A percentile compares a stretch with the other conserved stretches of the same genome.
These are phyloP conservation scores for Linnemannia zychae DNA, from an alignment of 192 early-diverging fungal species.

Conservation along the genomic window DNA sequence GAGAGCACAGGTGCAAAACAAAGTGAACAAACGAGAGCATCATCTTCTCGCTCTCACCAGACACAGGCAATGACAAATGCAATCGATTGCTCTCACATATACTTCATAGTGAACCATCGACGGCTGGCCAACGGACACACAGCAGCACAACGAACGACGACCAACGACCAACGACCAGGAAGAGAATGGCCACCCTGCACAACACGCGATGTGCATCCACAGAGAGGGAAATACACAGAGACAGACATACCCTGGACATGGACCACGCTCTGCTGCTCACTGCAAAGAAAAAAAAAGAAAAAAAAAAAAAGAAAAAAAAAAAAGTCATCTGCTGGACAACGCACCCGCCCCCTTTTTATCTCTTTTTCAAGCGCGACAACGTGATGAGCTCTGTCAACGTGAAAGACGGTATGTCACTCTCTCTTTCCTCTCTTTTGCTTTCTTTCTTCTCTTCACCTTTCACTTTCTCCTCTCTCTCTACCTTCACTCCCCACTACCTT, in stretches of 20 bases:
- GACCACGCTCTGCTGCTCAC: too few species aligned
- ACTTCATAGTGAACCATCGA: not conserved
- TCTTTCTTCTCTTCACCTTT: not conserved
- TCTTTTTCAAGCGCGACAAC: too few species aligned
- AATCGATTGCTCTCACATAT: not conserved
- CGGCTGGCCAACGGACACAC: not conserved
- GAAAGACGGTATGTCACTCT: not conserved
- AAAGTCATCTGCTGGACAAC: too few species aligned
- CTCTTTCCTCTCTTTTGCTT: too few species aligned
- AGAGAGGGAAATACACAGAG: too few species aligned
- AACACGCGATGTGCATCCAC: too few species aligned
- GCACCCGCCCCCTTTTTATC: too few species aligned
- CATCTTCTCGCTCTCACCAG: not conserved
- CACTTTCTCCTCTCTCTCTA: not conserved
- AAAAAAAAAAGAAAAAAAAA: too few species aligned
- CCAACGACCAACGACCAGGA: not conserved
- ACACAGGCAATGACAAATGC: not conserved
- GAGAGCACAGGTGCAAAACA: slow-evolving; percentile 1
- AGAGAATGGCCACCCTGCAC: too few species aligned
- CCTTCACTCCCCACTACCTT: not conserved
- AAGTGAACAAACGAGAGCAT: slow-evolving; percentile 5
- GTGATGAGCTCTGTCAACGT: too few species aligned
- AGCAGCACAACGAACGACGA: not conserved
- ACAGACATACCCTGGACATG: too few species aligned
- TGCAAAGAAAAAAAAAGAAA: too few species aligned